phyloP scores from a whole-genome alignment of 2,329 filamentous ascomycete species.

The Taxawa tesnikishii region DNA sequence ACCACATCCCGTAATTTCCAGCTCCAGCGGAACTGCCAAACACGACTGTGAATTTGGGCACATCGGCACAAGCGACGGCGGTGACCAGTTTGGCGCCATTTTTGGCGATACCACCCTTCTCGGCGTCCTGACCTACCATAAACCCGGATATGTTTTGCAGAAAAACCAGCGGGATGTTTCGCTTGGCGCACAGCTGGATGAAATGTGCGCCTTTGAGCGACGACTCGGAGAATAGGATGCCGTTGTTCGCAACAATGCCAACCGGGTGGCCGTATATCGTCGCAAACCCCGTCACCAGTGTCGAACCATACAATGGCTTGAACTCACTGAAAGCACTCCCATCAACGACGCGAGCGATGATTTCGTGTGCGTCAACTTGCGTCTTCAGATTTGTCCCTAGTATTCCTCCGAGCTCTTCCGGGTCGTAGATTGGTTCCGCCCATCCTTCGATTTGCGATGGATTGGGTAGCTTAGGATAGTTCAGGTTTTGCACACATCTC shows the following conservation, averaged over 20 bases:
- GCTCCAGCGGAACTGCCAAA: slow-evolving; percentile 89
- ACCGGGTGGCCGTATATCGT: slow-evolving; percentile 81
- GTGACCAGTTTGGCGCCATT: slow-evolving; percentile 95
- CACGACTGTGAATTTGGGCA: slow-evolving; percentile 94
- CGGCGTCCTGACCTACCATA: slow-evolving; percentile 91
- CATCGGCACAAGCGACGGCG: slow-evolving; percentile 83
- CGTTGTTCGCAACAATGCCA: slow-evolving; percentile 91
- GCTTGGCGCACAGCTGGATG: slow-evolving; percentile 84
- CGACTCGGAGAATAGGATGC: slow-evolving; percentile 82
- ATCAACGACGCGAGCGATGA: slow-evolving; percentile 88
- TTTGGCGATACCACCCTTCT: slow-evolving; percentile 92
- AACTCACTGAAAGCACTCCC: slow-evolving; percentile 86
- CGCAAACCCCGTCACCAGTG: slow-evolving; percentile 85
- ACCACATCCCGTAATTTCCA: slow-evolving; percentile 96
- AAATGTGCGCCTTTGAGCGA: slow-evolving; percentile 94
- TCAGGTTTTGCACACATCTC: slow-evolving; percentile 75
- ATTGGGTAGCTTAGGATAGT: slow-evolving; percentile 53
- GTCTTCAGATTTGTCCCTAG: slow-evolving; percentile 81
- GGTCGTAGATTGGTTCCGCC: slow-evolving; percentile 67
- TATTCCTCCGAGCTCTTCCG: slow-evolving; percentile 73
- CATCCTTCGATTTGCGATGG: slow-evolving; percentile 31
- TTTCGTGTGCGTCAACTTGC: slow-evolving; percentile 74
- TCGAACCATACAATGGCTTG: slow-evolving; percentile 81
- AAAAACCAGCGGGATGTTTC: slow-evolving; percentile 81
- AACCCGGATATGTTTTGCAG: slow-evolving; percentile 96